Evolutionary conservation across 495 filamentous ascomycete species (phyloP).

Genomic region (Xylaria venustula): DNA sequence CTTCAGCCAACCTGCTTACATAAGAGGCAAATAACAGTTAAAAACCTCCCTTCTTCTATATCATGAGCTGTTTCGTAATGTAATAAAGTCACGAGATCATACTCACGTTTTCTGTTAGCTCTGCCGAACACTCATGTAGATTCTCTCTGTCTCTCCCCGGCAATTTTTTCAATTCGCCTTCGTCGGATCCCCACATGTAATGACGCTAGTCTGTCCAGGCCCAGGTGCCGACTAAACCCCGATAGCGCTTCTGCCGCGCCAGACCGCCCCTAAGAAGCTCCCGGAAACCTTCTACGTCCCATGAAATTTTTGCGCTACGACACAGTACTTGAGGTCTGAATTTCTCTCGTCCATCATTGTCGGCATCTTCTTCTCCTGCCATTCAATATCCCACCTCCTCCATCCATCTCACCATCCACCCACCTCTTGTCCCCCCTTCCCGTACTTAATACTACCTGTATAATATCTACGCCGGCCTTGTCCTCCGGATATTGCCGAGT

Average conservation of each 20-base stretch:
- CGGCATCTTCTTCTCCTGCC: slow-evolving; percentile 27
- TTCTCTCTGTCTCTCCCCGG: too few relatives aligned
- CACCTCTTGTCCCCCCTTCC: slow-evolving; percentile 32
- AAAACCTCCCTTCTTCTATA: too few relatives aligned
- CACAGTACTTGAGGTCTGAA: slow-evolving; percentile 13
- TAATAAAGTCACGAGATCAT: too few relatives aligned
- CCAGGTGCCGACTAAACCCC: not conserved
- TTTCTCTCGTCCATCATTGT: slow-evolving; percentile 16
- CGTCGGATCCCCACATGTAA: too few relatives aligned
- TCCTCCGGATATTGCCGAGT: not conserved
- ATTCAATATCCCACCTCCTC: slow-evolving; percentile 22
- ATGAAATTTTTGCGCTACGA: slow-evolving; percentile 21
- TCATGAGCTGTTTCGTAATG: too few relatives aligned
- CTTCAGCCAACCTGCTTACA: too few relatives aligned
- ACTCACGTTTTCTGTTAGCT: too few relatives aligned
- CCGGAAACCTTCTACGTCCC: slow-evolving; percentile 29
- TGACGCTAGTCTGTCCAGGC: too few relatives aligned
- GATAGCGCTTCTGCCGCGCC: slow-evolving; percentile 21
- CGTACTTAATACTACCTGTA: slow-evolving; percentile 5
- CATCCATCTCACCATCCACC: slow-evolving; percentile 25
- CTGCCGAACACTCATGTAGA: too few relatives aligned
- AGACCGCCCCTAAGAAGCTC: slow-evolving; percentile 34
- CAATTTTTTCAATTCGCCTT: too few relatives aligned
- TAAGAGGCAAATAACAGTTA: too few relatives aligned
- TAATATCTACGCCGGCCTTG: not conserved